phyloP scores from a whole-genome alignment of 2,329 filamentous ascomycete species.

The Xylaria sp. region DNA sequence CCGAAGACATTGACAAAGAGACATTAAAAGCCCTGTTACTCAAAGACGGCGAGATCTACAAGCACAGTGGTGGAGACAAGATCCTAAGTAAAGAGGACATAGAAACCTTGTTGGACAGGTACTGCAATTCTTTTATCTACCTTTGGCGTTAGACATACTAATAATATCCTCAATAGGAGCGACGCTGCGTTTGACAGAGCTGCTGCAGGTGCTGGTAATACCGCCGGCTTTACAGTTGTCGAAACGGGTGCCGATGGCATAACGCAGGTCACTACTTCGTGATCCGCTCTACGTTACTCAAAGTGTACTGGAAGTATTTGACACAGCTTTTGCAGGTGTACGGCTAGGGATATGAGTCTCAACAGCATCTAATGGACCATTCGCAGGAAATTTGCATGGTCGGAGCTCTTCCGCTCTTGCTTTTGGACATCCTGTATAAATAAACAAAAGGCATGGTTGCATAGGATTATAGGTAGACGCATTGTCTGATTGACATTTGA shows the following conservation, averaged over 20 bases:
- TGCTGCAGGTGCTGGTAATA: constrained; percentile 77
- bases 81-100: constrained; percentile 80
- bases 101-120: constrained; percentile 77
- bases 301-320: not conserved
- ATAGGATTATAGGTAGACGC: not conserved
- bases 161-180: constrained; percentile 46
- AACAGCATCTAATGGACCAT: not conserved
- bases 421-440: constrained; percentile 16
- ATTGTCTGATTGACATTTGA: not conserved
- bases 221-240: constrained; percentile 75
- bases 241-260: constrained; percentile 71
- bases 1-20: constrained; percentile 64
- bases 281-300: not conserved
- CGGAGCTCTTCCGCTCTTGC: constrained; percentile 13
- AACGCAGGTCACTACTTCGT: constrained; percentile 34
- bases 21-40: constrained; percentile 66
- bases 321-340: constrained; percentile 1
- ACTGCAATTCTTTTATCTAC: constrained; percentile 18
- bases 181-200: constrained; percentile 71
- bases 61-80: constrained; percentile 63
- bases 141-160: constrained; percentile 8
- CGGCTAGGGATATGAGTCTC: constrained; percentile 12
- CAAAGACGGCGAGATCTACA: constrained; percentile 73
- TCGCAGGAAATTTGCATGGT: not conserved
- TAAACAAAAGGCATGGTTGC: not conserved